Percentiles rank a stretch among this genome's conserved stretches.
These are phyloP conservation scores for Jacaranda copaia DNA, from an alignment of 257 asterid species.

Conservation along the genomic window DNA sequence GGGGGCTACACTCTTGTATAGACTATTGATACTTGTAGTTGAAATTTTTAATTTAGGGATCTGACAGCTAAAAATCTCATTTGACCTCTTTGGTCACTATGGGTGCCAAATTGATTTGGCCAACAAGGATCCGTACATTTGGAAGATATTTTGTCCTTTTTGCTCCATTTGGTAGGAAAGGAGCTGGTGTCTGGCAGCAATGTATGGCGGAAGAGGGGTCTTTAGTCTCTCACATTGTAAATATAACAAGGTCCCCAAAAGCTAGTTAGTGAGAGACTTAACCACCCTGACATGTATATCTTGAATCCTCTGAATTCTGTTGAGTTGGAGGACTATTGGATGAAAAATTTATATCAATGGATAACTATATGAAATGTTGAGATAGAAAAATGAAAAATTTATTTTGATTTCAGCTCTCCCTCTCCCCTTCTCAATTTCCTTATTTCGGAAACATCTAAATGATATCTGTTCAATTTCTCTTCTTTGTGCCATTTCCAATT, in stretches of 20 bases:
- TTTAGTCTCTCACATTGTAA: not conserved
- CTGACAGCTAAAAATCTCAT: not conserved
- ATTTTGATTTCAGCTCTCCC: not conserved
- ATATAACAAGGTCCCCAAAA: not conserved
- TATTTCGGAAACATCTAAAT: not conserved
- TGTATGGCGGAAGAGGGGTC: not conserved
- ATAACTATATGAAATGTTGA: not conserved
- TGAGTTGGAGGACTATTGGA: not conserved
- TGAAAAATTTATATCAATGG: not conserved
- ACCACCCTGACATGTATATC: not conserved
- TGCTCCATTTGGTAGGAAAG: not conserved
- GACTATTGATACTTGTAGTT: not conserved
- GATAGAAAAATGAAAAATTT: not conserved
- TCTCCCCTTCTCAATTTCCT: not conserved
- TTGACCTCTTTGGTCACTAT: not conserved
- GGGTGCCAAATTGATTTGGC: not conserved
- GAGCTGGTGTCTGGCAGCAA: not conserved
- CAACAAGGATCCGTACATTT: not conserved
- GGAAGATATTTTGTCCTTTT: not conserved
- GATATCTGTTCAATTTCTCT: not conserved
- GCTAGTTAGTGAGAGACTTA: constrained; percentile 7
- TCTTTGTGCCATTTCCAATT: not conserved
- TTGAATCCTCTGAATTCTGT: not conserved
- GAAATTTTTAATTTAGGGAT: not conserved
- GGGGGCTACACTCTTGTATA: not conserved